A percentile compares a stretch with the other conserved stretches of the same genome.
Evolutionary conservation across 352 stramenopile species (phyloP).

Genomic region (Paralagenidium karlingii): DNA sequence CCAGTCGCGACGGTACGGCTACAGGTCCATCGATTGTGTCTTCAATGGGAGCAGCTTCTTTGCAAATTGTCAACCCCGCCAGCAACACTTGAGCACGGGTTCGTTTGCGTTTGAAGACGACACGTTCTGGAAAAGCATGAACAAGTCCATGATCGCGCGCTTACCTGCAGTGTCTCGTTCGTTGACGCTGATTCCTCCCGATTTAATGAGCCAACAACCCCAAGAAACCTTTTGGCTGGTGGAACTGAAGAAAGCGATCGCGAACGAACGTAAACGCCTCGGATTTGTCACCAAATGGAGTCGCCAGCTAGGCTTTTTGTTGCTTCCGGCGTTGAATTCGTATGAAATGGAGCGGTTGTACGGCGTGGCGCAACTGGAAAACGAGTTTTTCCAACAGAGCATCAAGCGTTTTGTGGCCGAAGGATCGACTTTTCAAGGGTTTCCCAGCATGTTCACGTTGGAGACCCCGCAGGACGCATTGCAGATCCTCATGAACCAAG

Average conservation of each 20-base stretch:
- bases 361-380: conserved; percentile 46
- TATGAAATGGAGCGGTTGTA: conserved; percentile 81
- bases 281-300: conserved; percentile 63
- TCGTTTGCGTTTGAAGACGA: conserved; percentile 52
- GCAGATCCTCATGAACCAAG: conserved; percentile 21
- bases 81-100: conserved; percentile 21
- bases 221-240: conserved; percentile 38
- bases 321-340: conserved; percentile 73
- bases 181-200: conserved; percentile 16
- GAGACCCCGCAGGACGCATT: conserved; percentile 21
- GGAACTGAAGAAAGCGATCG: conserved; percentile 22
- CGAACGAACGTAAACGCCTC: conserved; percentile 19
- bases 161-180: conserved; percentile 19
- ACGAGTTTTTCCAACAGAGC: conserved; percentile 71
- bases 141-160: conserved; percentile 25
- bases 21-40: conserved; percentile 65
- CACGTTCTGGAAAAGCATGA: conserved; percentile 46
- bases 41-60: conserved; percentile 70
- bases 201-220: conserved; percentile 9
- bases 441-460: conserved; percentile 45
- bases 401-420: conserved; percentile 66
- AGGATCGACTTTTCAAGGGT: conserved; percentile 80
- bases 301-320: conserved; percentile 56
- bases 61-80: conserved; percentile 56
- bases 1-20: conserved; percentile 17